phyloP scores from a whole-genome alignment of 2,329 filamentous ascomycete genomes.

The Polytolypa hystricis region DNA sequence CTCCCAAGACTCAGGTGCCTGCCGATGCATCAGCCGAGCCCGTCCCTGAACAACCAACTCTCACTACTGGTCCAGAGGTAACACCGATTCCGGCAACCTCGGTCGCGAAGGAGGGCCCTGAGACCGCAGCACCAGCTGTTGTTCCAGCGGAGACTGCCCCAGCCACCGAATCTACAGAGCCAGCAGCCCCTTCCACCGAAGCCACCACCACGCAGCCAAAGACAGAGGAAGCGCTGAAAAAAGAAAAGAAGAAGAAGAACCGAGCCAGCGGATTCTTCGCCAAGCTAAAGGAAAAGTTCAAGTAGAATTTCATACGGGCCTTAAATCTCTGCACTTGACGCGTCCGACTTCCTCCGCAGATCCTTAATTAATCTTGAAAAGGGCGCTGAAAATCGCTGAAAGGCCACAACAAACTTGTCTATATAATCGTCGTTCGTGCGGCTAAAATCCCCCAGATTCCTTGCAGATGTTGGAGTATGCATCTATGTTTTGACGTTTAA shows the following conservation, averaged over 20 bases:
- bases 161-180: conserved; percentile 11
- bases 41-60: conserved; percentile 5
- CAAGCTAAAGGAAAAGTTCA: conserved; percentile 45
- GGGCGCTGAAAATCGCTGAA: too few species aligned
- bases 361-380: too few species aligned
- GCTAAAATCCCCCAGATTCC: too few species aligned
- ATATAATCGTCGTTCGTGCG: too few species aligned
- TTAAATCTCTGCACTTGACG: too few species aligned
- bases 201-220: conserved; percentile 17
- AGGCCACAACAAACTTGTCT: too few species aligned
- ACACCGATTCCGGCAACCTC: conserved; percentile 12
- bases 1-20: conserved; percentile 18
- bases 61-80: conserved; percentile 14
- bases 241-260: conserved; percentile 57
- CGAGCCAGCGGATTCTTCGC: conserved; percentile 52
- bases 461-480: too few species aligned
- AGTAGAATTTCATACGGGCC: too few species aligned
- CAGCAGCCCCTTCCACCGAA: conserved; percentile 8
- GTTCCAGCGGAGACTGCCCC: conserved; percentile 15
- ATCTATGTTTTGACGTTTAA: too few species aligned
- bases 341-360: too few species aligned
- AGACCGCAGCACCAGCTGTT: conserved; percentile 12
- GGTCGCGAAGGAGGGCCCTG: conserved; percentile 7
- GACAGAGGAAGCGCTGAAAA: conserved; percentile 21
- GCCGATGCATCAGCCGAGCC: conserved; percentile 11